A percentile compares a stretch with the other conserved stretches of the same genome.
Evolutionary conservation across 2,329 filamentous ascomycete genomes (phyloP).

Genomic region (Claviceps sp.): DNA sequence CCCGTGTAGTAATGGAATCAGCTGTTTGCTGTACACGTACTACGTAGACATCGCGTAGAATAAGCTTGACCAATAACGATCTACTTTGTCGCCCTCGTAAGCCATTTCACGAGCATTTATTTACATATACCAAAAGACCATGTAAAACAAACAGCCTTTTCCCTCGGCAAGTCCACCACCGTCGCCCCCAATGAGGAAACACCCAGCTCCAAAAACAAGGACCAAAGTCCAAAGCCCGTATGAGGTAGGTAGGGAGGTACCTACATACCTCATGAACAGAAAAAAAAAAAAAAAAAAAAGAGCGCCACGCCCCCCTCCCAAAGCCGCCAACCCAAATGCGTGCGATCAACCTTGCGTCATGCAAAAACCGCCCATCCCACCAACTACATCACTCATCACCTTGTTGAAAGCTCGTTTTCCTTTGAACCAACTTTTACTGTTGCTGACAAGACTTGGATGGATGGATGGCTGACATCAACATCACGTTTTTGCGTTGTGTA

Average conservation of each 20-base stretch:
- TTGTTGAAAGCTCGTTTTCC: background rate
- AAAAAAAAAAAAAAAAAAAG: background rate
- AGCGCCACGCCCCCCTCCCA: background rate
- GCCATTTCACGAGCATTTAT: background rate
- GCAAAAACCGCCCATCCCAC: background rate
- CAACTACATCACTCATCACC: background rate
- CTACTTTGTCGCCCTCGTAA: background rate
- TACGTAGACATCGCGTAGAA: too few relatives aligned
- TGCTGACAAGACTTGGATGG: background rate
- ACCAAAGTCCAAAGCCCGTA: background rate
- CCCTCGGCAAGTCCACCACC: too few relatives aligned
- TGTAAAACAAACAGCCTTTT: background rate
- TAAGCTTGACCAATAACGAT: too few relatives aligned
- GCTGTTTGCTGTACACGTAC: too few relatives aligned
- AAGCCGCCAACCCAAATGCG: background rate
- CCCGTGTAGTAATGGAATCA: too few relatives aligned
- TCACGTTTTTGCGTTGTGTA: background rate
- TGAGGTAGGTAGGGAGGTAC: too few relatives aligned
- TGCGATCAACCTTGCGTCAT: slow-evolving; percentile 1
- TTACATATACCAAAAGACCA: background rate
- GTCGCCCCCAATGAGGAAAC: background rate
- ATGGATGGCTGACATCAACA: background rate
- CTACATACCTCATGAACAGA: too few relatives aligned
- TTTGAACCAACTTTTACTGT: background rate
- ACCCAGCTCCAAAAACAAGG: background rate